A percentile compares a stretch with the other conserved stretches of the same genome.
Evolutionary conservation across 2,329 filamentous ascomycete species (phyloP).

Genomic region (Mycosphaerella arachidis): DNA sequence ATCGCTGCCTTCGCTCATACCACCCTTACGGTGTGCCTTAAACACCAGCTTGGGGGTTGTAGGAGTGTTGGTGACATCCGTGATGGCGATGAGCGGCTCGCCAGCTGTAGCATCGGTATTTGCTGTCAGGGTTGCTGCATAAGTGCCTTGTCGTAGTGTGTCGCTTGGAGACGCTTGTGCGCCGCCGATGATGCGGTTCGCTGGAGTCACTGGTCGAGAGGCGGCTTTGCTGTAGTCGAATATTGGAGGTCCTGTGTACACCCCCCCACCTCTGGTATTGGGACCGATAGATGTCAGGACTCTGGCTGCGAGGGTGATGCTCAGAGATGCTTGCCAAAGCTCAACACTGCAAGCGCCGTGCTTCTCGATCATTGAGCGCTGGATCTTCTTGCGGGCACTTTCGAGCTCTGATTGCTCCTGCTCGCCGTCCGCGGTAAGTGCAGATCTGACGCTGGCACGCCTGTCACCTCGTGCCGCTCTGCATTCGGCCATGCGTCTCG

Average conservation of each 20-base stretch:
- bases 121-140: constrained; percentile 27
- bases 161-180: background rate
- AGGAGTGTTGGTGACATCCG: constrained; percentile 28
- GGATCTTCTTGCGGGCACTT: constrained; percentile 37
- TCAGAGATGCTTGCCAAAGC: constrained; percentile 37
- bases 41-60: constrained; percentile 27
- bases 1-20: constrained; percentile 30
- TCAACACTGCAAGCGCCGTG: constrained; percentile 31
- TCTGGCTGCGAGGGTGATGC: constrained; percentile 30
- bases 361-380: constrained; percentile 36
- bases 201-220: constrained; percentile 6
- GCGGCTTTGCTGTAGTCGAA: constrained; percentile 12
- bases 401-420: constrained; percentile 31
- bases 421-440: constrained; percentile 22
- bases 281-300: constrained; percentile 26
- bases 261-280: constrained; percentile 7
- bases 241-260: constrained; percentile 12
- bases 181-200: background rate
- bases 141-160: constrained; percentile 18
- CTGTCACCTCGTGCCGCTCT: constrained; percentile 16
- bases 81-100: constrained; percentile 25
- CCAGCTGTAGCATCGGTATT: constrained; percentile 11
- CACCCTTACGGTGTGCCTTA: constrained; percentile 31
- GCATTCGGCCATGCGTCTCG: constrained; percentile 4
- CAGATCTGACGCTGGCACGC: constrained; percentile 26